Percentiles rank a stretch among this genome's conserved stretches.
Conservation (phyloP, 371 early-diverging fungal genomes). For the Mucor saturninus region DNA sequence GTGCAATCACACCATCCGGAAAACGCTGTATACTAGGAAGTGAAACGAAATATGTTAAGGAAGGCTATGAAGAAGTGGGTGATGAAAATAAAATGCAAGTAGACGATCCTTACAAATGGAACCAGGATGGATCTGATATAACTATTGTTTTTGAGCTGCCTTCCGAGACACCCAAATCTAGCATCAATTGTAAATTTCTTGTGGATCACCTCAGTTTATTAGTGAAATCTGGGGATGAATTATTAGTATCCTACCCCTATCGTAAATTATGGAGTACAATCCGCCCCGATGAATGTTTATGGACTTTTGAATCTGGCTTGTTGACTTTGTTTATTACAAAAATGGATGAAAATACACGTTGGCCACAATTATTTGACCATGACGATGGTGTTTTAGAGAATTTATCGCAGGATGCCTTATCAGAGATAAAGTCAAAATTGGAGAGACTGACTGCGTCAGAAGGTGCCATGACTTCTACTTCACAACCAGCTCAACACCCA, state of each 20-base stretch:
- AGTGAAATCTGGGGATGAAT: slow-evolving; percentile 27
- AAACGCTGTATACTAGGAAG: slow-evolving; percentile 59
- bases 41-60: slow-evolving; percentile 35
- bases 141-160: slow-evolving; percentile 69
- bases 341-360: slow-evolving; percentile 64
- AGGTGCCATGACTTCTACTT: neutral
- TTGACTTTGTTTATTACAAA: slow-evolving; percentile 75
- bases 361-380: slow-evolving; percentile 76
- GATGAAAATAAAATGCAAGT: slow-evolving; percentile 23
- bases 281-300: slow-evolving; percentile 63
- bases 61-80: neutral
- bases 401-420: slow-evolving; percentile 65
- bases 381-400: slow-evolving; percentile 81
- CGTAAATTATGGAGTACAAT: slow-evolving; percentile 53
- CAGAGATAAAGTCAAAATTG: slow-evolving; percentile 61
- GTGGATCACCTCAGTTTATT: slow-evolving; percentile 53
- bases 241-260: slow-evolving; percentile 36
- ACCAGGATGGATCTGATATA: slow-evolving; percentile 70
- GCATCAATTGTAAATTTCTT: slow-evolving; percentile 62
- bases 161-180: slow-evolving; percentile 48
- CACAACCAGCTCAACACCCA: slow-evolving; percentile 46
- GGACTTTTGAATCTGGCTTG: slow-evolving; percentile 75
- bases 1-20: slow-evolving; percentile 52
- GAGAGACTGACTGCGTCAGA: slow-evolving; percentile 67
- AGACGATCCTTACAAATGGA: slow-evolving; percentile 70